A percentile compares a stretch with the other conserved stretches of the same genome.
These are phyloP conservation scores for Hemerocallis citrina DNA, from an alignment of 106 monocot species.

Conservation along the genomic window DNA sequence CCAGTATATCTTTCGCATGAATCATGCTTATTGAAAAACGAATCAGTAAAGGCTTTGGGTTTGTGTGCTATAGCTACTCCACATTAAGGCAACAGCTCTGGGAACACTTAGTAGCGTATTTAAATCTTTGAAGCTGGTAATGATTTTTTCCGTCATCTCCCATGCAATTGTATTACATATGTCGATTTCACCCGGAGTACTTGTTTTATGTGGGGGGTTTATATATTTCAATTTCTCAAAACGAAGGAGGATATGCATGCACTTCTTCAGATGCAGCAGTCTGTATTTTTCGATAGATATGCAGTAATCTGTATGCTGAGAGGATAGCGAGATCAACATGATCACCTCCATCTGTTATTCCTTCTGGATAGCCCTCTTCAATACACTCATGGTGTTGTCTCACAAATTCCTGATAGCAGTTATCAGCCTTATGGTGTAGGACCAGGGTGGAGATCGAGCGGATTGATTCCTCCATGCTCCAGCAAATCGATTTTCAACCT, in stretches of 20 bases:
- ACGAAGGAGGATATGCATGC: slow-evolving; percentile 60
- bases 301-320: too few species aligned
- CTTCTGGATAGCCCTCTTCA: slow-evolving; percentile 49
- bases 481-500: slow-evolving; percentile 40
- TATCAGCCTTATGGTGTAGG: slow-evolving; percentile 36
- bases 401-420: slow-evolving; percentile 30
- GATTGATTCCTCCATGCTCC: slow-evolving; percentile 31
- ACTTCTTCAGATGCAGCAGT: slow-evolving; percentile 36
- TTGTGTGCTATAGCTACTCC: slow-evolving; percentile 48
- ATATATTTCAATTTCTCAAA: slow-evolving; percentile 77
- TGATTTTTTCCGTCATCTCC: neutral
- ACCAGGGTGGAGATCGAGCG: slow-evolving; percentile 41
- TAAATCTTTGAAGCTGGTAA: neutral
- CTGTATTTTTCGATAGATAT: too few species aligned
- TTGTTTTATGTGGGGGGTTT: slow-evolving; percentile 85
- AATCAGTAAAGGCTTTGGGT: slow-evolving; percentile 76
- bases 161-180: neutral
- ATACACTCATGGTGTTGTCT: slow-evolving; percentile 28
- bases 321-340: slow-evolving; percentile 22
- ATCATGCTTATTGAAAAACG: slow-evolving; percentile 69
- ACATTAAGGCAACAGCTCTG: slow-evolving; percentile 31
- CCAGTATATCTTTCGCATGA: slow-evolving; percentile 58
- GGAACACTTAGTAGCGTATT: slow-evolving; percentile 55
- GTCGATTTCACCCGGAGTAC: slow-evolving; percentile 31
- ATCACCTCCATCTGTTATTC: slow-evolving; percentile 21